Percentiles rank a stretch among this genome's conserved stretches.
These are phyloP conservation scores for Beauveria asiatica DNA, from an alignment of 2,329 filamentous ascomycete species.

Conservation along the genomic window DNA sequence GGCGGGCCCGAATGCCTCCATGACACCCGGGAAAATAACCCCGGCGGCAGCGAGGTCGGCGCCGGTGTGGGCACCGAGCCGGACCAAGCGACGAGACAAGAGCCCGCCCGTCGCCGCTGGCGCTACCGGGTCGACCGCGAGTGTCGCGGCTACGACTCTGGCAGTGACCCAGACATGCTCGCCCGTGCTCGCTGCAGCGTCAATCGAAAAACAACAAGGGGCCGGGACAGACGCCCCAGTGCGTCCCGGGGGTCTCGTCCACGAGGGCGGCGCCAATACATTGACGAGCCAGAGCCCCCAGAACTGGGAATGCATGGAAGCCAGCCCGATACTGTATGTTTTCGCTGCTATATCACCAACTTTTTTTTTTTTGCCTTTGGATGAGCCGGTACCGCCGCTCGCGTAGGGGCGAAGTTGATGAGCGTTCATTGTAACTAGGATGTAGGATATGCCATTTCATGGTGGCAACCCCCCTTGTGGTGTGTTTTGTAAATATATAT, in stretches of 20 bases:
- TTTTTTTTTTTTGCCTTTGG: background rate
- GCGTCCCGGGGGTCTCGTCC: background rate
- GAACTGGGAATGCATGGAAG: slow-evolving; percentile 4
- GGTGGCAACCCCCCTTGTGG: background rate
- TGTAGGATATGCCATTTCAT: background rate
- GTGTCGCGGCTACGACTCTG: slow-evolving; percentile 1
- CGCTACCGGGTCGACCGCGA: background rate
- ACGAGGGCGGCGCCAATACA: background rate
- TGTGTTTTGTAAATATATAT: background rate
- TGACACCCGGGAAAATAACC: background rate
- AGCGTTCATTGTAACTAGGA: no score
- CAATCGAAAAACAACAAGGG: background rate
- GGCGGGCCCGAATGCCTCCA: no score
- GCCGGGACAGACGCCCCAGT: background rate
- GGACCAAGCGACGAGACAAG: slow-evolving; percentile 5
- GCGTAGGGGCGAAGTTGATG: background rate
- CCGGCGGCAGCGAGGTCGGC: background rate
- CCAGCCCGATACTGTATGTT: background rate
- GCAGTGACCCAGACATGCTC: background rate
- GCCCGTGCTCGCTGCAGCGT: background rate
- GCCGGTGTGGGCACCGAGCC: background rate
- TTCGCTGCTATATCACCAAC: background rate
- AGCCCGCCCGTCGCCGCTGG: background rate
- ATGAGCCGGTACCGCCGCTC: background rate
- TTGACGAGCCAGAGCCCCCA: background rate